phyloP scores from a whole-genome alignment of 2,329 filamentous ascomycete species.

The Trichocomaceae sp. region DNA sequence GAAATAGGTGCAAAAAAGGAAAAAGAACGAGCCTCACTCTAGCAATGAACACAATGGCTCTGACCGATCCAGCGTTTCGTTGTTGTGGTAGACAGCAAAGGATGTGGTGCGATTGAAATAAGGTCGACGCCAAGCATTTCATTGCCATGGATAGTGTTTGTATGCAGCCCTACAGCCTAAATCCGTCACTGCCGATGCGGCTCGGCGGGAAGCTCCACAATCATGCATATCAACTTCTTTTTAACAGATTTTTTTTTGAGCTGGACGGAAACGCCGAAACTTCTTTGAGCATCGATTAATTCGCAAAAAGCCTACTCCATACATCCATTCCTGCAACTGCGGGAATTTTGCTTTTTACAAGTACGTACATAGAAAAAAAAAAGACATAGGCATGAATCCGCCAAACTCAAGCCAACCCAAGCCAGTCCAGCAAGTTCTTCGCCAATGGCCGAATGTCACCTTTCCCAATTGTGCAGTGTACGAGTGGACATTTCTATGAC shows the following conservation, averaged over 20 bases:
- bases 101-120: slow-evolving; percentile 7
- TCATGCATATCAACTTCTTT: background rate
- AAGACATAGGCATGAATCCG: background rate
- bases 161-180: background rate
- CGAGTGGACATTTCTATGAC: background rate
- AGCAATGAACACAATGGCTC: background rate
- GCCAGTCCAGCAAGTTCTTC: background rate
- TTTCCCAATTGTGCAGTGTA: background rate
- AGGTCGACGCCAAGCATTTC: slow-evolving; percentile 8
- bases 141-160: slow-evolving; percentile 1
- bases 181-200: background rate
- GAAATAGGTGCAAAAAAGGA: no score
- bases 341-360: no score
- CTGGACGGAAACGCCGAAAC: background rate
- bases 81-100: no score
- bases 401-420: background rate
- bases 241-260: no score
- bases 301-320: background rate
- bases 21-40: no score
- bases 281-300: background rate
- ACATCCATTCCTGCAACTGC: background rate
- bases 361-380: background rate
- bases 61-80: no score
- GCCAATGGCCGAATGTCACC: background rate
- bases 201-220: slow-evolving; percentile 1